A percentile compares a stretch with the other conserved stretches of the same genome.
These are phyloP conservation scores for Kwoniella bestiolae DNA, from an alignment of 768 basidiomycete species.

Conservation along the genomic window DNA sequence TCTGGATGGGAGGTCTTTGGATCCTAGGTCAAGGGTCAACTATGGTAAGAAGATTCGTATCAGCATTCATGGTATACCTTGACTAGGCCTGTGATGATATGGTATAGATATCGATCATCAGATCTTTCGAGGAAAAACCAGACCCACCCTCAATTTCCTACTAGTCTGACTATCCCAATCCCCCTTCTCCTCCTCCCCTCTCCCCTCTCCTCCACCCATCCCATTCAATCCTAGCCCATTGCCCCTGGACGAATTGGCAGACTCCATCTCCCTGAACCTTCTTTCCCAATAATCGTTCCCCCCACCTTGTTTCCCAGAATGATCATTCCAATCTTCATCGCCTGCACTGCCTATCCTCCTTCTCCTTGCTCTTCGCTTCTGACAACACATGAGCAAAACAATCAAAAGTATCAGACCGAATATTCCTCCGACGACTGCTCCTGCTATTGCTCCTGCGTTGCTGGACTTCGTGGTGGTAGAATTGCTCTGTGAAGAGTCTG, in stretches of 20 bases:
- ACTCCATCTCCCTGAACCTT: constrained; percentile 38
- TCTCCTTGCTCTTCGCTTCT: constrained; percentile 13
- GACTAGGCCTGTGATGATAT: neutral
- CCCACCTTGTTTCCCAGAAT: neutral
- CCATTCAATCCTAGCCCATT: neutral
- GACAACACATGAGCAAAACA: neutral
- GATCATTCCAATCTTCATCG: constrained; percentile 1
- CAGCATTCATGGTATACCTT: too few relatives aligned
- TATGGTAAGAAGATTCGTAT: constrained; percentile 1
- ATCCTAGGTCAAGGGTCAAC: constrained; percentile 34
- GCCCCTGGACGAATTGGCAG: constrained; percentile 7
- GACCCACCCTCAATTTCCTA: constrained; percentile 30
- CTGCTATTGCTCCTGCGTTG: constrained; percentile 18
- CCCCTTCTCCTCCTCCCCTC: constrained; percentile 8
- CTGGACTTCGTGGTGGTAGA: neutral
- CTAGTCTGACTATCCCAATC: constrained; percentile 13
- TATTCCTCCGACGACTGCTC: constrained; percentile 19
- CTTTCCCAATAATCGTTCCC: constrained; percentile 40
- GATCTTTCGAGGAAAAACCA: too few relatives aligned
- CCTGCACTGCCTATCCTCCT: constrained; percentile 9
- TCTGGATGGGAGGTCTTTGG: constrained; percentile 21
- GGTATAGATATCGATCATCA: neutral
- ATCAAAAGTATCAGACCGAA: constrained; percentile 6
- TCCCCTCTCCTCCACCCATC: constrained; percentile 3
- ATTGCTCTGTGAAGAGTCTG: neutral